Conservation (phyloP, 164 flowering plant species). For the Tetracentron sinense region DNA sequence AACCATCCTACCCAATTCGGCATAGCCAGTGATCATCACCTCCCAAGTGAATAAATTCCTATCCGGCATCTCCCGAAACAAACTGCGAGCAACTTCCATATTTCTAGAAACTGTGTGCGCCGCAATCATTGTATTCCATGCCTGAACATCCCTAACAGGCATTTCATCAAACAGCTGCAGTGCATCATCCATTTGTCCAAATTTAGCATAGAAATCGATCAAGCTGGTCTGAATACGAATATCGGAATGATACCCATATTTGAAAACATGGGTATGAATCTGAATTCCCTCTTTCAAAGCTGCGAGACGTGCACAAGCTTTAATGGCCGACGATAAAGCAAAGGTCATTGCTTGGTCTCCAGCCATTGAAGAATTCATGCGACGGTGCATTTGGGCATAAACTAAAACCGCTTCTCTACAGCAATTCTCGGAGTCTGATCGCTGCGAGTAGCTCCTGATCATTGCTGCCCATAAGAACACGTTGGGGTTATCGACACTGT, state of each 20-base stretch:
- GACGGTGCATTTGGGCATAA: conserved; percentile 13
- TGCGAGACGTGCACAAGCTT: conserved; percentile 16
- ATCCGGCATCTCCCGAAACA: conserved; percentile 19
- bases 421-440: neutral
- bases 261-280: conserved; percentile 18
- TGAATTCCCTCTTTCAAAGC: conserved; percentile 15
- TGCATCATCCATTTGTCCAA: conserved; percentile 8
- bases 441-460: conserved; percentile 18
- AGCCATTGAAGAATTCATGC: neutral
- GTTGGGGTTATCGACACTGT: conserved; percentile 12
- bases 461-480: conserved; percentile 21
- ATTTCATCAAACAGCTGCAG: too few species aligned
- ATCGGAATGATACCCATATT: conserved; percentile 12
- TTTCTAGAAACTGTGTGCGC: conserved; percentile 11
- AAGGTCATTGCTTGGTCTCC: conserved; percentile 18
- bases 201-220: conserved; percentile 10
- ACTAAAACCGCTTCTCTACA: conserved; percentile 11
- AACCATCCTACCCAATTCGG: conserved; percentile 18
- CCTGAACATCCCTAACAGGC: too few species aligned
- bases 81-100: conserved; percentile 15
- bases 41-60: conserved; percentile 16
- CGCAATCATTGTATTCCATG: conserved; percentile 22
- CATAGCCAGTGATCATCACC: conserved; percentile 19
- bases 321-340: conserved; percentile 14
- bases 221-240: conserved; percentile 11